phyloP scores from a whole-genome alignment of 2,329 filamentous ascomycete genomes.

The Pseudogymnoascus sp. region DNA sequence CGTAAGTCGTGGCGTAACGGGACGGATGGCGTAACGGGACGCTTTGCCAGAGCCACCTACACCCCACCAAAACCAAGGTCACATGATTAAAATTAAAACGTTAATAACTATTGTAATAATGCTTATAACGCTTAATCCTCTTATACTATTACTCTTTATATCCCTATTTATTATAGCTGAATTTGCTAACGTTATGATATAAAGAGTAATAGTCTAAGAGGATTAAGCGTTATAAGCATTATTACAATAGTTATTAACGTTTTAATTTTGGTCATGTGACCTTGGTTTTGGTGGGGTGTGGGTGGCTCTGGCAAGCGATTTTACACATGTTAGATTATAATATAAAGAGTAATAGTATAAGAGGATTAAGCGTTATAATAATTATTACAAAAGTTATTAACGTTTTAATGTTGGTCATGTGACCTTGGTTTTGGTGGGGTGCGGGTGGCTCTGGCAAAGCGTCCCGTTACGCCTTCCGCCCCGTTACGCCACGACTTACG shows the following conservation, averaged over 20 bases:
- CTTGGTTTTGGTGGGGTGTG: not conserved
- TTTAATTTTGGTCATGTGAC: not conserved
- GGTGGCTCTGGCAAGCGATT: too few species aligned
- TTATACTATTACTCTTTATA: not conserved
- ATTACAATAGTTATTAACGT: not conserved
- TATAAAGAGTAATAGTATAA: not conserved
- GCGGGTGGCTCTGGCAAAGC: too few species aligned
- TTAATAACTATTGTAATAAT: not conserved
- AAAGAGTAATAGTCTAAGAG: not conserved
- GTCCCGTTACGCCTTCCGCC: too few species aligned
- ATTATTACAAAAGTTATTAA: not conserved
- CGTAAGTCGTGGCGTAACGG: too few species aligned
- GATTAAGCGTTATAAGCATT: not conserved
- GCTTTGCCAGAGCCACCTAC: too few species aligned
- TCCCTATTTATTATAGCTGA: too few species aligned
- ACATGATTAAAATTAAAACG: not conserved
- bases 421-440: not conserved
- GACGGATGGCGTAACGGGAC: too few species aligned
- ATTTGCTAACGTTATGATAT: too few species aligned
- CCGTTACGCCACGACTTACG: too few species aligned
- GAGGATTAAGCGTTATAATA: not conserved
- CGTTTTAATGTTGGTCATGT: not conserved
- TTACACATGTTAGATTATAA: too few species aligned
- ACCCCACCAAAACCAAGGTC: not conserved
- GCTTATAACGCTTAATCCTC: not conserved